These are phyloP conservation scores for Galerina sulciceps DNA, from an alignment of 768 basidiomycete species.

Conservation along the genomic window DNA sequence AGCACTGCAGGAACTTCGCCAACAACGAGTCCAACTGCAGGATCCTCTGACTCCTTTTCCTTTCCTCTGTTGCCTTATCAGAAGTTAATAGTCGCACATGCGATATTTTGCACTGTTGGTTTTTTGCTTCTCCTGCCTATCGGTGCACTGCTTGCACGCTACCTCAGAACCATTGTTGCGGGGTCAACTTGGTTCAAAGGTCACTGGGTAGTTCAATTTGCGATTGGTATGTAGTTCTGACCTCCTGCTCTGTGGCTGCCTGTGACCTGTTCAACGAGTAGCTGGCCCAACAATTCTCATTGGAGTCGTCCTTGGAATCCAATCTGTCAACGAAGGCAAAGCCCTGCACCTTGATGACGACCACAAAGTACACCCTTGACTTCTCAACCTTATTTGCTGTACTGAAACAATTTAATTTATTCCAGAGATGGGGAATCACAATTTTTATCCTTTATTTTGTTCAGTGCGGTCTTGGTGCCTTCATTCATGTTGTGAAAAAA, in stretches of 20 bases:
- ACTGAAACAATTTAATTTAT: not conserved
- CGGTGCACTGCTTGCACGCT: conserved; percentile 59
- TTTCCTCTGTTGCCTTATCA: conserved; percentile 48
- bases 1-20: conserved; percentile 23
- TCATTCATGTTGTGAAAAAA: conserved; percentile 59
- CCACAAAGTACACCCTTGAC: conserved; percentile 46
- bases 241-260: not conserved
- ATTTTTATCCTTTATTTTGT: conserved; percentile 53
- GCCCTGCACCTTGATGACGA: conserved; percentile 42
- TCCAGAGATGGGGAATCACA: conserved; percentile 51
- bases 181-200: conserved; percentile 50
- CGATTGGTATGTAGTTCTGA: conserved; percentile 38
- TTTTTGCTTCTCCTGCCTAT: conserved; percentile 57
- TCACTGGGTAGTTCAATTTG: conserved; percentile 56
- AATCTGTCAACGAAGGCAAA: conserved; percentile 37
- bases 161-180: conserved; percentile 47
- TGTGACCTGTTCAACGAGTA: conserved; percentile 24
- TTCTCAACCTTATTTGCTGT: not conserved
- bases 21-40: conserved; percentile 14
- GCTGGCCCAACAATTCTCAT: conserved; percentile 47
- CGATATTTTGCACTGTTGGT: conserved; percentile 50
- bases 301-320: conserved; percentile 50
- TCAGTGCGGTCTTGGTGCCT: conserved; percentile 53
- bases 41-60: conserved; percentile 21
- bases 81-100: conserved; percentile 59